Evolutionary conservation across 148 eudicot genomes (phyloP).

Genomic region (Rhododendron simsii): DNA sequence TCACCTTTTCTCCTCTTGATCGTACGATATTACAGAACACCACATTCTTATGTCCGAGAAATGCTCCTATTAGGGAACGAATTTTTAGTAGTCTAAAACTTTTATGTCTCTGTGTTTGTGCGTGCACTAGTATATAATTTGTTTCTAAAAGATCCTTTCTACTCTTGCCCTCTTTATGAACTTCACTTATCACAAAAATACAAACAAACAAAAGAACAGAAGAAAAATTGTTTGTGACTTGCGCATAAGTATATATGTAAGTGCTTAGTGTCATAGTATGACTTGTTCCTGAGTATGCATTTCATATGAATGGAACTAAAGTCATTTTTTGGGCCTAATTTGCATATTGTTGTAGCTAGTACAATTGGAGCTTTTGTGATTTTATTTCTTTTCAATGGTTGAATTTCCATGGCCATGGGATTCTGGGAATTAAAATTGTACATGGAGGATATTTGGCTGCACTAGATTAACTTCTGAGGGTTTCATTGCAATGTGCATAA

Average conservation of each 20-base stretch:
- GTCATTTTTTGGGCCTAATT: background rate
- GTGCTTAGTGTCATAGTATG: background rate
- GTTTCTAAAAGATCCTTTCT: background rate
- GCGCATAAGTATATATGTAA: background rate
- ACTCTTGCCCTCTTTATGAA: background rate
- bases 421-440: background rate
- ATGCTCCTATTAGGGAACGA: background rate
- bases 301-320: background rate
- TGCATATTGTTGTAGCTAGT: background rate
- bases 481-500: background rate
- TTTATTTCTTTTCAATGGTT: background rate
- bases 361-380: background rate
- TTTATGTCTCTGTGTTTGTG: background rate
- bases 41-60: background rate
- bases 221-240: background rate
- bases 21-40: background rate
- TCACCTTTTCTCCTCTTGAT: constrained; percentile 6
- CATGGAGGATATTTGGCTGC: background rate
- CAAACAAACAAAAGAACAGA: background rate
- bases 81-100: background rate
- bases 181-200: background rate
- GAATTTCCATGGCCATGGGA: background rate
- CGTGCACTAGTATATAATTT: background rate
- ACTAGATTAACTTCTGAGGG: background rate
- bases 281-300: background rate